Percentiles rank a stretch among this genome's conserved stretches.
phyloP scores from a whole-genome alignment of 139 green algal species.

The Chlamydomonas eustigma region DNA sequence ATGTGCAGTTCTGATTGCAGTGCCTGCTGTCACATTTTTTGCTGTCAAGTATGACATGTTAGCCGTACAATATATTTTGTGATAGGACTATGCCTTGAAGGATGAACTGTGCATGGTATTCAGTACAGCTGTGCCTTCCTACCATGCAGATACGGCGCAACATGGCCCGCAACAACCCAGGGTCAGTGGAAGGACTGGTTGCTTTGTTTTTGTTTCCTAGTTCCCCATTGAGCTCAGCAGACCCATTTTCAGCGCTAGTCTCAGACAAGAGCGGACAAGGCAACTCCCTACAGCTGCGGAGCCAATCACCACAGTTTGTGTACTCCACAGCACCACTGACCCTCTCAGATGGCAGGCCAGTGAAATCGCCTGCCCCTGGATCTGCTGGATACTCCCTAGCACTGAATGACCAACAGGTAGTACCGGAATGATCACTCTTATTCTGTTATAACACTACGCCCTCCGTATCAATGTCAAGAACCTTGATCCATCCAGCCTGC shows the following conservation, averaged over 20 bases:
- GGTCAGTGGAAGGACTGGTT: conserved; percentile 41
- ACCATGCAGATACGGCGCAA: conserved; percentile 20
- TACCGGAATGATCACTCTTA: too few species aligned
- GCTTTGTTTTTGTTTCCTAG: conserved; percentile 56
- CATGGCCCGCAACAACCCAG: conserved; percentile 46
- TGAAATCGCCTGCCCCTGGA: conserved; percentile 47
- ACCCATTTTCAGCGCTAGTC: not conserved
- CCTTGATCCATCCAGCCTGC: too few species aligned
- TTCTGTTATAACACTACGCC: too few species aligned
- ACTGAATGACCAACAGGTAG: conserved; percentile 33
- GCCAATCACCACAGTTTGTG: conserved; percentile 45
- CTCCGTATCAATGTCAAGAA: too few species aligned
- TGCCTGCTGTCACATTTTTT: too few species aligned
- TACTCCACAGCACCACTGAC: conserved; percentile 69
- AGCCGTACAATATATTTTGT: too few species aligned
- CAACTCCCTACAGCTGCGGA: conserved; percentile 62
- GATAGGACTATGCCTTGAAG: too few species aligned
- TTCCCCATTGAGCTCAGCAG: not conserved
- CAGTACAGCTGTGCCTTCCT: not conserved
- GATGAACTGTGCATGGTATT: not conserved
- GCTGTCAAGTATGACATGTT: too few species aligned
- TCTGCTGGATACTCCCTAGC: conserved; percentile 62
- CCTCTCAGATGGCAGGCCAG: conserved; percentile 39
- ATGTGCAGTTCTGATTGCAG: not conserved
- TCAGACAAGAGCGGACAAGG: conserved; percentile 16